Conservation (phyloP, 2,329 filamentous ascomycete species). For the Aspergillus ochraceoroseus region DNA sequence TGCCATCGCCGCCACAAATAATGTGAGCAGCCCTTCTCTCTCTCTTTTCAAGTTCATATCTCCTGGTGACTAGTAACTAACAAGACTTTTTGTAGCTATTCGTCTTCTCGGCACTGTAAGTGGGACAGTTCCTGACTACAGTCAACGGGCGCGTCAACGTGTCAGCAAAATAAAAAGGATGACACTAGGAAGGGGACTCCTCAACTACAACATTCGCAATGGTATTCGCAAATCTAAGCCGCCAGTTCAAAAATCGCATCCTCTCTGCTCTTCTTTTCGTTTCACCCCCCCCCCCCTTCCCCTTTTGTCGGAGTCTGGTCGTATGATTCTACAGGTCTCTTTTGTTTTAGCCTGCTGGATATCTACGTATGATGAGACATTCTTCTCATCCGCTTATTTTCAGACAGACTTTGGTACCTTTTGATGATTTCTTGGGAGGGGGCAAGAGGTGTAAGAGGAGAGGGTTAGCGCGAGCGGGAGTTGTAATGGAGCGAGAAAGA, state of each 20-base stretch:
- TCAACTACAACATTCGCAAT: conserved; percentile 24
- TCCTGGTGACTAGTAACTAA: conserved; percentile 15
- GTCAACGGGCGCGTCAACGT: conserved; percentile 25
- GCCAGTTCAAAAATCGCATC: conserved; percentile 22
- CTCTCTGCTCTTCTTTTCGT: conserved; percentile 9
- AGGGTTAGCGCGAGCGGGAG: conserved; percentile 13
- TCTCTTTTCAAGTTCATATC: background rate
- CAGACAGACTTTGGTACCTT: conserved; percentile 12
- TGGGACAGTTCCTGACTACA: conserved; percentile 19
- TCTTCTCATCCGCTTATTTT: conserved; percentile 4
- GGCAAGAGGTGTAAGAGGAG: conserved; percentile 25
- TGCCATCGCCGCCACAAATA: conserved; percentile 98
- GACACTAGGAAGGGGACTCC: conserved; percentile 6
- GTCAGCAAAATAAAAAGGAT: conserved; percentile 11
- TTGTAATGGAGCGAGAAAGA: conserved; percentile 32
- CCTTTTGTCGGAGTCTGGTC: conserved; percentile 20
- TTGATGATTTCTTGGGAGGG: conserved; percentile 19
- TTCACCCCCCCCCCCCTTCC: conserved; percentile 6
- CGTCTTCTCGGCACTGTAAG: conserved; percentile 69
- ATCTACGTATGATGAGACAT: conserved; percentile 11
- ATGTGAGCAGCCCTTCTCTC: conserved; percentile 60
- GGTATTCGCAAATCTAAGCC: conserved; percentile 18
- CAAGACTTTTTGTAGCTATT: conserved; percentile 54
- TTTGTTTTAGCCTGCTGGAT: conserved; percentile 12
- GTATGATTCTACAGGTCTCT: conserved; percentile 13